Evolutionary conservation across 768 basidiomycete species (phyloP).

Genomic region (Lyophyllum decastes): DNA sequence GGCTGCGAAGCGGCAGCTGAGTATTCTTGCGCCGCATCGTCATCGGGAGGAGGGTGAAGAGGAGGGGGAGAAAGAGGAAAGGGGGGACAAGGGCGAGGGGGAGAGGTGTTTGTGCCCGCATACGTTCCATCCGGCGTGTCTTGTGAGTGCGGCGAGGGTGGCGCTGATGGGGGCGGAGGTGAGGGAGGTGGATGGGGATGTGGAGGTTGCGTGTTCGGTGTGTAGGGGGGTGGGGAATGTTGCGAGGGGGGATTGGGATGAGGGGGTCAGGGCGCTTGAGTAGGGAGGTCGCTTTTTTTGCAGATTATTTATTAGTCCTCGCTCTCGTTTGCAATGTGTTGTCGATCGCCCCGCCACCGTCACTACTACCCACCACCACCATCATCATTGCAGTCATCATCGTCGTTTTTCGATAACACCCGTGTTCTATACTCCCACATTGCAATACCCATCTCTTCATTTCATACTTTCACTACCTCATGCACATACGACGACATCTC

Average conservation of each 20-base stretch:
- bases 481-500: background rate
- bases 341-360: background rate
- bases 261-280: constrained; percentile 34
- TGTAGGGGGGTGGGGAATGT: constrained; percentile 68
- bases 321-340: background rate
- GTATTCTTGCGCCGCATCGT: constrained; percentile 25
- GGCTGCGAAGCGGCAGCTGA: constrained; percentile 36
- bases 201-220: constrained; percentile 76
- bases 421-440: background rate
- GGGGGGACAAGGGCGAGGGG: constrained; percentile 12
- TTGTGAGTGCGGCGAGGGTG: constrained; percentile 69
- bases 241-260: constrained; percentile 60
- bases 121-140: constrained; percentile 70
- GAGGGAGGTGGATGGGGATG: constrained; percentile 36
- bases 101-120: constrained; percentile 53
- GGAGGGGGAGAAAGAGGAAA: constrained; percentile 18
- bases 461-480: background rate
- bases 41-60: constrained; percentile 13
- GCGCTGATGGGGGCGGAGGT: constrained; percentile 61
- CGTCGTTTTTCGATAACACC: background rate
- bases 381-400: background rate
- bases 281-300: constrained; percentile 4
- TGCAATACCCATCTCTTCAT: too few relatives aligned
- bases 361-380: background rate
- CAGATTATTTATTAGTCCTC: background rate